A percentile compares a stretch with the other conserved stretches of the same genome.
Evolutionary conservation across 768 basidiomycete species (phyloP).

Genomic region (Suillus weaverae): DNA sequence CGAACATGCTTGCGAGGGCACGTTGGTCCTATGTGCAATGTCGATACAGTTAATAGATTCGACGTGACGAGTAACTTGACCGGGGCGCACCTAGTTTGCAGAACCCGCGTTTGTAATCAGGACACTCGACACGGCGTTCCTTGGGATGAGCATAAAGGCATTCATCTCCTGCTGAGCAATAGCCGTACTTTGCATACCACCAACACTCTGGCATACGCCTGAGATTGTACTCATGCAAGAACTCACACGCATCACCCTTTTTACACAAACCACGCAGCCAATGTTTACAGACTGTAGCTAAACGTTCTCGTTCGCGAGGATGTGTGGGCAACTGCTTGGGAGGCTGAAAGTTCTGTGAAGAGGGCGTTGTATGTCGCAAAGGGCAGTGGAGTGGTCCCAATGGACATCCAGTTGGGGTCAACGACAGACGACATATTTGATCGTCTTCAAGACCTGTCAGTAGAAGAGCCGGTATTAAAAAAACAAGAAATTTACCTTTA

Average conservation of each 20-base stretch:
- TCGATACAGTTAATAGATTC: constrained; percentile 6
- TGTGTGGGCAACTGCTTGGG: constrained; percentile 80
- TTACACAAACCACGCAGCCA: constrained; percentile 98
- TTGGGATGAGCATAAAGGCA: constrained; percentile 96
- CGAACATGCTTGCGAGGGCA: constrained; percentile 94
- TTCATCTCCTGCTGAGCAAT: constrained; percentile 95
- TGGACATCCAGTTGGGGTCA: constrained; percentile 84
- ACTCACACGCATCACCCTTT: constrained; percentile 97
- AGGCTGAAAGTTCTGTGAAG: constrained; percentile 86
- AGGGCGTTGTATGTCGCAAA: constrained; percentile 87
- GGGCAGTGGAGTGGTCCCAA: constrained; percentile 92
- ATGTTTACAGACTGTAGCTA: constrained; percentile 96
- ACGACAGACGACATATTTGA: constrained; percentile 86
- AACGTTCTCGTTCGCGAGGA: constrained; percentile 77
- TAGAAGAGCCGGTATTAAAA: neutral
- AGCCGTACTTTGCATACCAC: constrained; percentile 98
- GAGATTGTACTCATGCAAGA: constrained; percentile 98
- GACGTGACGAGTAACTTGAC: constrained; percentile 8
- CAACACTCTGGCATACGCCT: constrained; percentile 98
- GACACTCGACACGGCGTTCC: constrained; percentile 88
- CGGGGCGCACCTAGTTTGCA: constrained; percentile 80
- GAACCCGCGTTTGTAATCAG: constrained; percentile 94
- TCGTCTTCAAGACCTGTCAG: constrained; percentile 55
- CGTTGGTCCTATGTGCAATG: constrained; percentile 58
- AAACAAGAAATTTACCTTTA: constrained; percentile 62